Base-by-base conservation (phyloP, 768 basidiomycete species). In the Boletus speciosus region DNA sequence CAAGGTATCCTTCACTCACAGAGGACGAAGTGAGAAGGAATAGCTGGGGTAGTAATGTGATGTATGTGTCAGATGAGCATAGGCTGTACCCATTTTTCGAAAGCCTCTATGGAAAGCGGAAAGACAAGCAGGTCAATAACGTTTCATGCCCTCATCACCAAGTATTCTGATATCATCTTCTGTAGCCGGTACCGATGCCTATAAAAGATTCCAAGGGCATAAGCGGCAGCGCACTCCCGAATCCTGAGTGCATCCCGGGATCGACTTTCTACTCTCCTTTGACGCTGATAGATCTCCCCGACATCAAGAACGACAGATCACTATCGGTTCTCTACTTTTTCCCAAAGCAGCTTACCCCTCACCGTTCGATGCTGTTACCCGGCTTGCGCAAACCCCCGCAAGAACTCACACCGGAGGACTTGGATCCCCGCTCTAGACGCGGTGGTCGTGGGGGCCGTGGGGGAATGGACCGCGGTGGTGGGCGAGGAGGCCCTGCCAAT, bases 201-300 rank as follows among this genome's bases (percentile, higher is more conserved):
- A 67, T 77, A 12, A 78, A 77, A 38, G 71, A 84, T 25, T 92
- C 89, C 60, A 80, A 81, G 56, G 93, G 95, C 25, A 83, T 96
- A 47, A 86, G 78, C 54, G 97, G 97, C 10, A 78, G 78, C 37
- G 82, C 93, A 34, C 73, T 92, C 19, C 85, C 90, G 15, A 92
- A 95, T 69, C 88, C 93, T 16, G 84, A 86, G 51, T 95, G 88
- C 63, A 81, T 98, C 12, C 97, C 97, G 4, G 92, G 93, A 48
- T 90, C 94, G 6, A 96, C 92, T 0, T 95, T 91, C 68, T 84
- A 85, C 61, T 83, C 82, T 32, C 93, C 91, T 9, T 72, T 99
- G 35, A 61, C 77, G 5, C 70, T 73, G 21, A 69, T 83, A 38
- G 78, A 78, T 48, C 73, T 90, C 47, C 81, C 82, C 3, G 94